phyloP scores from a whole-genome alignment of 805 yeast genomes.

The Starmerella vaccinii region DNA sequence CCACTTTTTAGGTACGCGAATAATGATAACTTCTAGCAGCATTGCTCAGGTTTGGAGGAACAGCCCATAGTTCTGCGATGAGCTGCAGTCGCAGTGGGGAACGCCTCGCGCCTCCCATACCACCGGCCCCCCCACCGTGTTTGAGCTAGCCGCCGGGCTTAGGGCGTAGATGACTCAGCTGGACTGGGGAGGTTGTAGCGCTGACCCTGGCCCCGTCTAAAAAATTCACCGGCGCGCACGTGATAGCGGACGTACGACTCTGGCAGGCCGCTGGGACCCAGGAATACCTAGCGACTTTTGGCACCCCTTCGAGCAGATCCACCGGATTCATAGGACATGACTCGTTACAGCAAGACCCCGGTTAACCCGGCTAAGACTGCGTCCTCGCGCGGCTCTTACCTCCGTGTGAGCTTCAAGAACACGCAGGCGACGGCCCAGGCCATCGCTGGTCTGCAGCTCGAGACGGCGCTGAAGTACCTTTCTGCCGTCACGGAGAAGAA shows the following conservation, averaged over 20 bases:
- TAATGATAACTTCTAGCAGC: too few species aligned
- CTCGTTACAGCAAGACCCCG: conserved; percentile 99
- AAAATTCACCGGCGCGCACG: not conserved
- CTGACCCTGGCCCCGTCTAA: not conserved
- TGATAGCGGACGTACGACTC: not conserved
- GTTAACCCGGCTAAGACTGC: conserved; percentile 99
- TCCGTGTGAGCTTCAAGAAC: conserved; percentile 99
- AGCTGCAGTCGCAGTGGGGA: too few species aligned
- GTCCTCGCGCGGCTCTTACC: conserved; percentile 98
- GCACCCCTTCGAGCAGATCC: conserved; percentile 4
- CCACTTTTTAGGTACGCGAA: too few species aligned
- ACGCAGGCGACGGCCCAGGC: conserved; percentile 99
- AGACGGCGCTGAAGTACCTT: conserved; percentile 91
- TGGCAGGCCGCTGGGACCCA: conserved; percentile 3
- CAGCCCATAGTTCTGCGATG: too few species aligned
- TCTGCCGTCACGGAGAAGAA: conserved; percentile 93
- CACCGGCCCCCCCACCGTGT: too few species aligned
- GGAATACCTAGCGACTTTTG: conserved; percentile 5
- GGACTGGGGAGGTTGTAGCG: not conserved
- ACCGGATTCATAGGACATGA: conserved; percentile 45
- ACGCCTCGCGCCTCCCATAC: too few species aligned
- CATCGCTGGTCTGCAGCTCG: conserved; percentile 94
- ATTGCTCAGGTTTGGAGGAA: too few species aligned
- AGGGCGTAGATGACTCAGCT: not conserved
- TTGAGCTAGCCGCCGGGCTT: conserved; percentile 2